Percentiles rank a stretch among this genome's conserved stretches.
phyloP scores from a whole-genome alignment of 2,329 filamentous ascomycete species.

The Colletotrichum euphorbiae region DNA sequence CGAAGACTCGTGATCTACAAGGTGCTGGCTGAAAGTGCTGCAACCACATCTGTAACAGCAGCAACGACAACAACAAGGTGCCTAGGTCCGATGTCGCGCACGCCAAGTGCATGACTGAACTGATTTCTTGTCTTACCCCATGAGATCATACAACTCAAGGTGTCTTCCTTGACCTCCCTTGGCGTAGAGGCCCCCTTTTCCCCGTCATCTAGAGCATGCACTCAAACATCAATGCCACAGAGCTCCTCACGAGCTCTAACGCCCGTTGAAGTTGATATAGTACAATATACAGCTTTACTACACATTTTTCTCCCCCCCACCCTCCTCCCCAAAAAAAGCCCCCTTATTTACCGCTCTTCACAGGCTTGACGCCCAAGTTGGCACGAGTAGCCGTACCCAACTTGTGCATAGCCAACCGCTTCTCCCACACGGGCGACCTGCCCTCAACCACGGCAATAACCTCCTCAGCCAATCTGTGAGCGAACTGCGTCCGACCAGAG shows the following conservation, averaged over 20 bases:
- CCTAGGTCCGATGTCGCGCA: too few relatives aligned
- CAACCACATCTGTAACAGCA: too few relatives aligned
- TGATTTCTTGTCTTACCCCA: too few relatives aligned
- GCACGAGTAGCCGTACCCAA: slow-evolving; percentile 80
- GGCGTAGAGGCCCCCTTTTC: too few relatives aligned
- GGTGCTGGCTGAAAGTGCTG: too few relatives aligned
- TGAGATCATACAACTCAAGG: too few relatives aligned
- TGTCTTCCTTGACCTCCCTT: too few relatives aligned
- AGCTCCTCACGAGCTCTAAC: slow-evolving; percentile 29
- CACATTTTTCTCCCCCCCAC: not conserved
- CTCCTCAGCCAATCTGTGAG: slow-evolving; percentile 85
- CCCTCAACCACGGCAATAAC: slow-evolving; percentile 90
- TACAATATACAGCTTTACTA: slow-evolving; percentile 40
- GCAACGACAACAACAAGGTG: too few relatives aligned
- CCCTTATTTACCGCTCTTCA: slow-evolving; percentile 50
- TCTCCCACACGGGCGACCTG: slow-evolving; percentile 85
- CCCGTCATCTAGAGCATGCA: not conserved
- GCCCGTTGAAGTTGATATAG: slow-evolving; percentile 29
- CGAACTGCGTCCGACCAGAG: slow-evolving; percentile 78
- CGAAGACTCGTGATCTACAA: too few relatives aligned
- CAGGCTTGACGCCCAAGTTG: slow-evolving; percentile 67
- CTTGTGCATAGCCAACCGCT: slow-evolving; percentile 82
- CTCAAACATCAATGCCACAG: not conserved
- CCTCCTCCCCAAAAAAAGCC: not conserved
- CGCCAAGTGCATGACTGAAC: too few relatives aligned